These are phyloP conservation scores for Tothia fuscella DNA, from an alignment of 2,329 filamentous ascomycete genomes.

Conservation along the genomic window DNA sequence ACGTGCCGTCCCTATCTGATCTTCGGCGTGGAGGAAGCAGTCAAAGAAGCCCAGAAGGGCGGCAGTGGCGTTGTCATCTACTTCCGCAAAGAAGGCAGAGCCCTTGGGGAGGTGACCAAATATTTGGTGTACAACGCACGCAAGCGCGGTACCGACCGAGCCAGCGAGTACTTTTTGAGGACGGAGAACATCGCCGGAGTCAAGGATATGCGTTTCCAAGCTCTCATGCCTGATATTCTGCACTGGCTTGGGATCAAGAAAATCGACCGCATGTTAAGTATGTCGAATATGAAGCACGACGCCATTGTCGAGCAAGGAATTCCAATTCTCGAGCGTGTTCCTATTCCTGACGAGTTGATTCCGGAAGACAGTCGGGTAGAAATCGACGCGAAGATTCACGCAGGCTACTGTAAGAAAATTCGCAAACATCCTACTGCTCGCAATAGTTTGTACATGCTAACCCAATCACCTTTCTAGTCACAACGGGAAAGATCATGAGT, in stretches of 20 bases:
- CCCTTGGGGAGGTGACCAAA: constrained; percentile 90
- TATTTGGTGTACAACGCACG: constrained; percentile 71
- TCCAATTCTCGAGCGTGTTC: constrained; percentile 78
- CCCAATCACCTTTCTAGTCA: constrained; percentile 38
- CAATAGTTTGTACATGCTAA: not conserved
- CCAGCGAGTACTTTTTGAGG: constrained; percentile 88
- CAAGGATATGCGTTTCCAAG: constrained; percentile 94
- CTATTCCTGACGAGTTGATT: constrained; percentile 87
- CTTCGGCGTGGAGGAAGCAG: constrained; percentile 93
- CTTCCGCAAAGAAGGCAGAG: constrained; percentile 93
- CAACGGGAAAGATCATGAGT: constrained; percentile 79
- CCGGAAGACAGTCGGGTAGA: constrained; percentile 93
- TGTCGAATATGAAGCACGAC: constrained; percentile 96
- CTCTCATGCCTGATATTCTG: constrained; percentile 92
- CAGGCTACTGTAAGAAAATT: constrained; percentile 61
- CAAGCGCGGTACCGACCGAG: constrained; percentile 23
- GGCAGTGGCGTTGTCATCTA: constrained; percentile 95
- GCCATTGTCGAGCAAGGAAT: constrained; percentile 78
- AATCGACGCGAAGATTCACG: constrained; percentile 96
- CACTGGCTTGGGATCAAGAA: constrained; percentile 98
- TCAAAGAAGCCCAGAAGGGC: constrained; percentile 90
- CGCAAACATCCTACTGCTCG: constrained; percentile 1
- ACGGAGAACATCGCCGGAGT: constrained; percentile 98
- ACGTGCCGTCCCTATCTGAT: constrained; percentile 93
- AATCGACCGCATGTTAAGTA: constrained; percentile 96